phyloP scores from a whole-genome alignment of 1,284 basidiomycete species.

The Ustilago cynodontis region DNA sequence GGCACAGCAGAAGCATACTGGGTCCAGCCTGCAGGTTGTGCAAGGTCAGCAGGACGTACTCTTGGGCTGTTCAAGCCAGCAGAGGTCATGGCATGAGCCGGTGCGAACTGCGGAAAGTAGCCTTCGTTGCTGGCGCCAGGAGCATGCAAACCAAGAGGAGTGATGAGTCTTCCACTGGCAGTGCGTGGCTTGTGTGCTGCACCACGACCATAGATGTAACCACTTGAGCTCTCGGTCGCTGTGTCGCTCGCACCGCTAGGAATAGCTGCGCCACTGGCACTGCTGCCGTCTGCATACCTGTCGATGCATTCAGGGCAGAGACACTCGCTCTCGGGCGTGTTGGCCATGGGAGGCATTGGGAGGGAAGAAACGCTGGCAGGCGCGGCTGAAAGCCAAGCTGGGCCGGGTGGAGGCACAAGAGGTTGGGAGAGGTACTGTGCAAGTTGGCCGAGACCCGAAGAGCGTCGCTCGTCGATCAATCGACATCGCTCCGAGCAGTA shows the following conservation, averaged over 20 bases:
- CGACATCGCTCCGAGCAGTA: conserved; percentile 66
- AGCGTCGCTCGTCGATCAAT: conserved; percentile 57
- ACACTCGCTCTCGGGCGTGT: conserved; percentile 61
- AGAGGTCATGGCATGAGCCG: conserved; percentile 16
- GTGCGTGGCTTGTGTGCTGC: conserved; percentile 54
- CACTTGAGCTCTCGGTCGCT: conserved; percentile 59
- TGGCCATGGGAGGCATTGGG: conserved; percentile 18
- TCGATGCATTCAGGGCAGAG: conserved; percentile 60
- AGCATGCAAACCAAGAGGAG: conserved; percentile 52
- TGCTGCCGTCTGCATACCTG: conserved; percentile 50
- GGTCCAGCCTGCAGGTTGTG: conserved; percentile 3
- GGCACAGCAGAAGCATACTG: conserved; percentile 9
- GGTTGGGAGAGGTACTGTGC: conserved; percentile 56
- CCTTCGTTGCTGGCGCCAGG: conserved; percentile 43
- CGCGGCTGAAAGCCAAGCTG: conserved; percentile 29
- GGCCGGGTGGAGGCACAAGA: conserved; percentile 20
- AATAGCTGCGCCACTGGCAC: conserved; percentile 51
- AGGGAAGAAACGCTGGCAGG: conserved; percentile 42
- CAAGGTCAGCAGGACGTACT: conserved; percentile 14
- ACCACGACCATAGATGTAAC: conserved; percentile 42
- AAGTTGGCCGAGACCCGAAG: conserved; percentile 54
- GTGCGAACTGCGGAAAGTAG: conserved; percentile 52
- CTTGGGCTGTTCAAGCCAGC: conserved; percentile 24
- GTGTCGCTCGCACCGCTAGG: conserved; percentile 65
- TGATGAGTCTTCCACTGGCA: conserved; percentile 59